Conservation (phyloP, 2,329 filamentous ascomycete genomes). For the Alternaria ventricosa region DNA sequence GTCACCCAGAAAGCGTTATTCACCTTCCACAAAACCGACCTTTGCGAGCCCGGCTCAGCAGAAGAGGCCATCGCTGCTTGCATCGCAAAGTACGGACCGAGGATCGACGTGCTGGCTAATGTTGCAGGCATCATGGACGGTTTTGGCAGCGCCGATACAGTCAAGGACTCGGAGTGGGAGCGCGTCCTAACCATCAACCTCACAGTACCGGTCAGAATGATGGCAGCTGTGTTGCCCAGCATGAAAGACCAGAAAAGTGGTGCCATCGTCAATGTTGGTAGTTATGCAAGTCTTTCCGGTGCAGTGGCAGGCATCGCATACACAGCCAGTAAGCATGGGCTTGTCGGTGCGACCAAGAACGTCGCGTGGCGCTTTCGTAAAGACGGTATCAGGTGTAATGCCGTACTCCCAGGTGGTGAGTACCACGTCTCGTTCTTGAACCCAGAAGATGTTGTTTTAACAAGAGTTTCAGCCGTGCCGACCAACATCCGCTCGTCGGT, state of each 20-base stretch:
- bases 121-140: constrained; percentile 54
- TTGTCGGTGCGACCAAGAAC: constrained; percentile 57
- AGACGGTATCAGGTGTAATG: constrained; percentile 56
- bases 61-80: constrained; percentile 24
- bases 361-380: constrained; percentile 56
- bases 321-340: constrained; percentile 54
- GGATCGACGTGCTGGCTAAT: constrained; percentile 53
- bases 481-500: constrained; percentile 23
- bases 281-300: constrained; percentile 42
- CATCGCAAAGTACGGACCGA: constrained; percentile 19
- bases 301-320: constrained; percentile 54
- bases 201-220: constrained; percentile 54
- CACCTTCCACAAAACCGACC: constrained; percentile 27
- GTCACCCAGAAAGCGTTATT: constrained; percentile 5
- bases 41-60: constrained; percentile 18
- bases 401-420: constrained; percentile 51
- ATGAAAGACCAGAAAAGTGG: constrained; percentile 51
- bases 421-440: neutral
- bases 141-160: constrained; percentile 47
- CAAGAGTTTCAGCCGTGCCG: constrained; percentile 1
- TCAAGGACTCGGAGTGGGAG: constrained; percentile 51
- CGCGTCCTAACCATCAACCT: constrained; percentile 52
- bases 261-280: constrained; percentile 51
- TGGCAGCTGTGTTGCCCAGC: constrained; percentile 52
- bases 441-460: neutral